Evolutionary conservation across 75 land plant species (phyloP).

Genomic region (Gnetum montanum): DNA sequence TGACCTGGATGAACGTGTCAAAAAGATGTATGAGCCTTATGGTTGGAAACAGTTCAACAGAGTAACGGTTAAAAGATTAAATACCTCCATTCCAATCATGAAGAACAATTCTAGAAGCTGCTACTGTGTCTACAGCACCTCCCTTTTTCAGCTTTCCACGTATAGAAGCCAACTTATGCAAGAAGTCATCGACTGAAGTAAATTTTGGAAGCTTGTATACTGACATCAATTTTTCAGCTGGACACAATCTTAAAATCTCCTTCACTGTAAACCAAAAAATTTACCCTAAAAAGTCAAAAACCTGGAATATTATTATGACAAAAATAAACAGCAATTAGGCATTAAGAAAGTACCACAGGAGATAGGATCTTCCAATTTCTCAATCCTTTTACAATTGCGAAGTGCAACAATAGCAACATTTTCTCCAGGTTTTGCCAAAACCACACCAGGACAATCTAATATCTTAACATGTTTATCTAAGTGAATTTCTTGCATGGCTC

Average conservation of each 20-base stretch:
- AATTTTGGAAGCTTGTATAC: slow-evolving; percentile 76
- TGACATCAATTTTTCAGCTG: slow-evolving; percentile 53
- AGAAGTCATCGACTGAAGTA: slow-evolving; percentile 74
- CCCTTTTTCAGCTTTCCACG: slow-evolving; percentile 94
- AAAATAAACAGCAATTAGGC: background rate
- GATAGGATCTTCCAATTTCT: slow-evolving; percentile 76
- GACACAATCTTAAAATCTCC: slow-evolving; percentile 81
- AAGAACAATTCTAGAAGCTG: slow-evolving; percentile 85
- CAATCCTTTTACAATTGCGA: slow-evolving; percentile 88
- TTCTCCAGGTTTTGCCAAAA: slow-evolving; percentile 59
- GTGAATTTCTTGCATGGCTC: slow-evolving; percentile 94
- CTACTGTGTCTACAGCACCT: slow-evolving; percentile 63
- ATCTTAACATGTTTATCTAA: slow-evolving; percentile 92
- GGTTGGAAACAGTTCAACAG: no score
- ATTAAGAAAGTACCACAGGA: slow-evolving; percentile 62
- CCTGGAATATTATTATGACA: no score
- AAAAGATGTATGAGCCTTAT: background rate
- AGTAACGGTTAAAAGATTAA: background rate
- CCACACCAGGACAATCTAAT: slow-evolving; percentile 97
- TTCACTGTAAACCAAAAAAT: slow-evolving; percentile 74
- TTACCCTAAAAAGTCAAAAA: no score
- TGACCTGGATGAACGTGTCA: background rate
- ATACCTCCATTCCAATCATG: slow-evolving; percentile 98
- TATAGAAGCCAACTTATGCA: slow-evolving; percentile 68
- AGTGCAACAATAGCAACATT: slow-evolving; percentile 70